Percentiles rank a stretch among this genome's conserved stretches.
Conservation (phyloP, 2,329 filamentous ascomycete genomes). For the Chaetomium globosum region DNA sequence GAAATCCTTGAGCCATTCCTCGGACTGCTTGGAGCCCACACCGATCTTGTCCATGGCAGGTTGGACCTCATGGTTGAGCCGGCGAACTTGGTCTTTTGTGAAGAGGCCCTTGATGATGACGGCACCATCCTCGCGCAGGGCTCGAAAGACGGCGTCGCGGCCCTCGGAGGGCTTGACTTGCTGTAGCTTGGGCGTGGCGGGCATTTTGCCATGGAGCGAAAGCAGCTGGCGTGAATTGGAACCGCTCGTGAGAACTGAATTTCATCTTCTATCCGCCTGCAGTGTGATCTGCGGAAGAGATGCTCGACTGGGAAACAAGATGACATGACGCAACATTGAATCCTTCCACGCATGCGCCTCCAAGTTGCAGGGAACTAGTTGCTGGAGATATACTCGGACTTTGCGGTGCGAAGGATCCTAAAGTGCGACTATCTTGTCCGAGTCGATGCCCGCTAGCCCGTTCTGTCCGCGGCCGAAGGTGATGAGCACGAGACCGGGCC, state of each 20-base stretch:
- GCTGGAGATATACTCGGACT: not conserved
- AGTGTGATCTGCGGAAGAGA: not conserved
- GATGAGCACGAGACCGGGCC: too few relatives aligned
- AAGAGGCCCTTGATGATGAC: not conserved
- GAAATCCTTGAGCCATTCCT: constrained; percentile 2
- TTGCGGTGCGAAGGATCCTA: not conserved
- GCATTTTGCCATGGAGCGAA: not conserved
- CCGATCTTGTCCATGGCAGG: not conserved
- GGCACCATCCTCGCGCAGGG: constrained; percentile 1
- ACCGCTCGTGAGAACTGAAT: not conserved
- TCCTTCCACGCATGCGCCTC: constrained; percentile 1
- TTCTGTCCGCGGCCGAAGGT: too few relatives aligned
- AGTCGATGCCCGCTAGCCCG: too few relatives aligned
- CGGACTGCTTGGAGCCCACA: constrained; percentile 2
- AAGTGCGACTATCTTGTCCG: not conserved
- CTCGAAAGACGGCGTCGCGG: constrained; percentile 1
- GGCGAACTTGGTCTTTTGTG: not conserved
- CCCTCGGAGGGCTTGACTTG: constrained; percentile 2
- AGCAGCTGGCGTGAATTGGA: not conserved
- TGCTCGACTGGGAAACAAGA: not conserved
- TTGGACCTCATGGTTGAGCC: constrained; percentile 1
- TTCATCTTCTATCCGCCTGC: not conserved
- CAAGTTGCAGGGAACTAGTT: not conserved
- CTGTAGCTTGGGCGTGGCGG: not conserved
- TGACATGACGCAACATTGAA: not conserved